Conservation (phyloP, 208 protist species). For the Acanthamoeba triangularis region DNA sequence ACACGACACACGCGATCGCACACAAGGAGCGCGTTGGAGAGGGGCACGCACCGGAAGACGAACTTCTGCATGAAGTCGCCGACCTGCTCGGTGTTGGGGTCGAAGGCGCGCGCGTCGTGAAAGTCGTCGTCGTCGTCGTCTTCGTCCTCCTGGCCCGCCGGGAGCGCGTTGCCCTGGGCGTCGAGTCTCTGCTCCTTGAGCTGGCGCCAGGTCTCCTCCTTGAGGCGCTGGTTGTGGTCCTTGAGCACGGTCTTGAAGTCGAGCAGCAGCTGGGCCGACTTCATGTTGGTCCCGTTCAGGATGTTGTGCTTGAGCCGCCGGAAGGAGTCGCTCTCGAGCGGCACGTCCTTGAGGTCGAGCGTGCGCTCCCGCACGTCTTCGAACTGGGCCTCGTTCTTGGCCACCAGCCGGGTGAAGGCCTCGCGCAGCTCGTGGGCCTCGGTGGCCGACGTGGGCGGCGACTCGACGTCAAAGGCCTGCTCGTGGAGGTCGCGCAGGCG, state of each 20-base stretch:
- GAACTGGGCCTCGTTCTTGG: background rate
- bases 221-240: background rate
- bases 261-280: slow-evolving; percentile 1
- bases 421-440: background rate
- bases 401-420: background rate
- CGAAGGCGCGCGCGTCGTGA: background rate
- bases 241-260: slow-evolving; percentile 30
- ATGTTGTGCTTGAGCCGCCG: slow-evolving; percentile 10
- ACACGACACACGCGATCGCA: background rate
- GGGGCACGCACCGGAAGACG: background rate
- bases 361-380: background rate
- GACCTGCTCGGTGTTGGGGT: background rate
- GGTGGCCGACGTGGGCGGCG: background rate
- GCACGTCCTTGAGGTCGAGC: background rate
- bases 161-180: background rate
- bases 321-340: background rate
- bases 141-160: background rate
- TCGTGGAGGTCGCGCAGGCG: background rate
- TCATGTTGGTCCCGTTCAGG: slow-evolving; percentile 3
- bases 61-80: slow-evolving; percentile 46
- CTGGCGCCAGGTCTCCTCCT: slow-evolving; percentile 19
- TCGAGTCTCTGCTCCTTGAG: background rate
- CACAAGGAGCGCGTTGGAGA: background rate
- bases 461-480: background rate
- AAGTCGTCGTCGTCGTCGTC: background rate